phyloP scores from a whole-genome alignment of 2,329 filamentous ascomycete species.

The Aspergillus fijiensis region DNA sequence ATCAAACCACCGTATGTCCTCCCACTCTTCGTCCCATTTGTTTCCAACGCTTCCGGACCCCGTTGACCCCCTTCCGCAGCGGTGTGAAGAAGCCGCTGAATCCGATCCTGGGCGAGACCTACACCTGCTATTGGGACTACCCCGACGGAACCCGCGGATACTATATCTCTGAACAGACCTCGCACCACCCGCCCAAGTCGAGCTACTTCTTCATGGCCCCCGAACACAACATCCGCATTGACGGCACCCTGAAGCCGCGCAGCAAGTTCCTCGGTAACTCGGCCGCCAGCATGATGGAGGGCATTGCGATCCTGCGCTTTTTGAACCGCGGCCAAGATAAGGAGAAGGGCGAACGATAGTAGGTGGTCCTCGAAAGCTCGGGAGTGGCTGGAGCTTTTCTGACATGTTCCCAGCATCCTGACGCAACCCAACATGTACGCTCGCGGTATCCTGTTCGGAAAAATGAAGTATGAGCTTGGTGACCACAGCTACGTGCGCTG shows the following conservation, averaged over 20 bases:
- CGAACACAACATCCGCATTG: constrained; percentile 88
- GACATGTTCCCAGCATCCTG: constrained; percentile 62
- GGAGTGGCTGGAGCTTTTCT: constrained; percentile 8
- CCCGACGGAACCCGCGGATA: constrained; percentile 81
- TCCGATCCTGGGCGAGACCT: constrained; percentile 91
- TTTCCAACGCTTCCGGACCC: constrained; percentile 2
- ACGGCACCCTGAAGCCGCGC: constrained; percentile 89
- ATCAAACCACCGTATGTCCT: constrained; percentile 85
- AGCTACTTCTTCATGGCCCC: constrained; percentile 99
- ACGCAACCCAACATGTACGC: constrained; percentile 99
- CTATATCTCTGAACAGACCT: constrained; percentile 97
- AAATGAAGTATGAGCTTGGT: constrained; percentile 99
- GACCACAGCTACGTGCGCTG: constrained; percentile 93
- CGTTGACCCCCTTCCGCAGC: constrained; percentile 47
- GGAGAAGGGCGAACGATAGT: constrained; percentile 80
- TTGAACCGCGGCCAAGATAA: constrained; percentile 69
- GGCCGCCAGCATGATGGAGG: constrained; percentile 97
- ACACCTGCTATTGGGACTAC: constrained; percentile 94
- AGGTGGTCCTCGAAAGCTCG: constrained; percentile 40
- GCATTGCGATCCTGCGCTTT: constrained; percentile 81
- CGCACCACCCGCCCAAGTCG: constrained; percentile 96
- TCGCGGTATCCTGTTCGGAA: constrained; percentile 91
- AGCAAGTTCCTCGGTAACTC: constrained; percentile 97
- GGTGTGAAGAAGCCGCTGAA: constrained; percentile 98
- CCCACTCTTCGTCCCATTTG: not conserved